Conservation (phyloP, 2,329 filamentous ascomycete genomes). For the Talaromyces sp. region DNA sequence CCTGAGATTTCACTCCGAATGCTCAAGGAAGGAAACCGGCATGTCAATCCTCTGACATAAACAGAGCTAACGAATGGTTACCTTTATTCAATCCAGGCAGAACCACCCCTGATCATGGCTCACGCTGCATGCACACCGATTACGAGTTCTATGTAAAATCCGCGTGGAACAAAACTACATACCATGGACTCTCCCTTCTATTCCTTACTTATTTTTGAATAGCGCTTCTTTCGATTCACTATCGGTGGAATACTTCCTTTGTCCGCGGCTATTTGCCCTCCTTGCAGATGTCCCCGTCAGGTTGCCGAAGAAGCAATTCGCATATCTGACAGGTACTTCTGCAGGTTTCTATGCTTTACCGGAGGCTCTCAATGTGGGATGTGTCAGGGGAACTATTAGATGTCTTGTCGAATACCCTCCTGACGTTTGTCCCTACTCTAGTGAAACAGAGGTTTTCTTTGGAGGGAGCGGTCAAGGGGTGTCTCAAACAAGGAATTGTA, state of each 20-base stretch:
- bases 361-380: neutral
- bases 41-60: no score
- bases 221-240: neutral
- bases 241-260: neutral
- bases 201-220: neutral
- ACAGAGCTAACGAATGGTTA: neutral
- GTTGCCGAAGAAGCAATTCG: neutral
- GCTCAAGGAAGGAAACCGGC: neutral
- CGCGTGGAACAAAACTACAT: neutral
- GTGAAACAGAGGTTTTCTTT: neutral
- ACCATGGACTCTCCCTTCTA: neutral
- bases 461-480: neutral
- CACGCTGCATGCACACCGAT: neutral
- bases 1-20: neutral
- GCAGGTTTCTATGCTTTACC: neutral
- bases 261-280: neutral
- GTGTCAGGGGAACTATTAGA: neutral
- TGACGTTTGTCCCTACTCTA: neutral
- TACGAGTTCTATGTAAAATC: neutral
- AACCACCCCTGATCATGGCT: neutral
- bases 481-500: neutral
- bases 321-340: slow-evolving; percentile 4
- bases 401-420: neutral
- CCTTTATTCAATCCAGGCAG: neutral
- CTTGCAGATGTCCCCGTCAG: neutral